Percentiles rank a stretch among this genome's conserved stretches.
These are phyloP conservation scores for Raffaelea ambrosiae DNA, from an alignment of 2,329 filamentous ascomycete species.

Conservation along the genomic window DNA sequence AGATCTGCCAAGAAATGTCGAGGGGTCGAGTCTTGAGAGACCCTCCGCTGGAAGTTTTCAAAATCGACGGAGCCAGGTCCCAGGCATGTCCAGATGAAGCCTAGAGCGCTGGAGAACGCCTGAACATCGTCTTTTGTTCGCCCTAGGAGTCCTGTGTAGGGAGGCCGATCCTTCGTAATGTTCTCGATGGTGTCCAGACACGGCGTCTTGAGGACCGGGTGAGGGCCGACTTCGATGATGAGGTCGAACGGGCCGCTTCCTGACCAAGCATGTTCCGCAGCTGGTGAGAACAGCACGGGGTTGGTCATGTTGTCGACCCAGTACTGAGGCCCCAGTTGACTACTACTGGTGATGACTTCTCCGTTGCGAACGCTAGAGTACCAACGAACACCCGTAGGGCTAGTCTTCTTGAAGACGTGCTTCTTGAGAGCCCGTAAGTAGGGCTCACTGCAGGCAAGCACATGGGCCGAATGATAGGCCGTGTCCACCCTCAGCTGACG, in stretches of 20 bases:
- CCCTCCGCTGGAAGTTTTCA: not conserved
- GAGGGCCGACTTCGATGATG: constrained; percentile 17
- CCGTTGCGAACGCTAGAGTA: constrained; percentile 26
- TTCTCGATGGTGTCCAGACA: constrained; percentile 5
- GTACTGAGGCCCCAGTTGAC: constrained; percentile 13
- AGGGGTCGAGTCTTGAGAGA: not conserved
- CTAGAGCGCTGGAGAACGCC: not conserved
- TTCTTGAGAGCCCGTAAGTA: constrained; percentile 22
- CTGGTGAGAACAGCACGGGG: constrained; percentile 18
- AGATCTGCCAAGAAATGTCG: not conserved
- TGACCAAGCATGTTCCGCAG: constrained; percentile 3
- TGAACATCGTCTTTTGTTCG: constrained; percentile 3
- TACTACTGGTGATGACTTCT: not conserved
- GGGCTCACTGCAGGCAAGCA: constrained; percentile 23
- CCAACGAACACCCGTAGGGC: constrained; percentile 18
- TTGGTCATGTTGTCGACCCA: constrained; percentile 20
- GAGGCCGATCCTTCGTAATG: not conserved
- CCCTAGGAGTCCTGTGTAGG: not conserved
- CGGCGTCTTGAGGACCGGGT: constrained; percentile 14
- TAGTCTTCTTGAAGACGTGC: constrained; percentile 15
- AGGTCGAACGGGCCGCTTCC: not conserved
- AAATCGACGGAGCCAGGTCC: not conserved
- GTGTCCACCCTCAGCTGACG: constrained; percentile 30
- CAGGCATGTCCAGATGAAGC: not conserved
- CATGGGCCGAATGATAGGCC: constrained; percentile 41